These are phyloP conservation scores for Moricandia moricandioides DNA, from an alignment of 345 rosid genomes.

Conservation along the genomic window DNA sequence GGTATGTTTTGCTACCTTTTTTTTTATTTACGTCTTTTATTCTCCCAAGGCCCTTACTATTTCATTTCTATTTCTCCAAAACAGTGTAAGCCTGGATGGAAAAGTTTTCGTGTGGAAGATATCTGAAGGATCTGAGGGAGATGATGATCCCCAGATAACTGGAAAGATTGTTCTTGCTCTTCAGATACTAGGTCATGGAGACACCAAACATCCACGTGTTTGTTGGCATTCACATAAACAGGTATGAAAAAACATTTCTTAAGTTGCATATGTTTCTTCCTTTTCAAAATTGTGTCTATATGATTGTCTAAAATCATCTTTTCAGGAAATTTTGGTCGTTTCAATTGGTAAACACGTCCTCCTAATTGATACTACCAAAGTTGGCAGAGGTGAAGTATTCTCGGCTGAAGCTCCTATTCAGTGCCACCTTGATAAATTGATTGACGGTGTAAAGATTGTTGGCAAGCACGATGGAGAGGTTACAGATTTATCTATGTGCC, in stretches of 20 bases:
- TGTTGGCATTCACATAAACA: constrained; percentile 97
- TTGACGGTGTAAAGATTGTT: constrained; percentile 76
- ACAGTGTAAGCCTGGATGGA: constrained; percentile 80
- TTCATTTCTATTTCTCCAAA: constrained; percentile 11
- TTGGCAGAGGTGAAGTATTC: constrained; percentile 54
- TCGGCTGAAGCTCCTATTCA: constrained; percentile 74
- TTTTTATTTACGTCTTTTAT: background rate
- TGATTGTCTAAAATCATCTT: constrained; percentile 6
- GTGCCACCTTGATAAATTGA: constrained; percentile 60
- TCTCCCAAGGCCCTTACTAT: background rate
- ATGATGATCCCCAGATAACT: constrained; percentile 64
- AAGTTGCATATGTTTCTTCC: constrained; percentile 4
- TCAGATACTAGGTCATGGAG: constrained; percentile 57
- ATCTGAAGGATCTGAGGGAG: constrained; percentile 74
- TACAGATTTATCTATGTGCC: constrained; percentile 95
- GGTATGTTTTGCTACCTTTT: constrained; percentile 39
- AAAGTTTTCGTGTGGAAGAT: constrained; percentile 74
- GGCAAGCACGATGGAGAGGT: constrained; percentile 92
- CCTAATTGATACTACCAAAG: constrained; percentile 72
- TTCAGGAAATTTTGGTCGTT: constrained; percentile 80
- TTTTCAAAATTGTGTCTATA: background rate
- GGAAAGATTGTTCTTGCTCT: constrained; percentile 61
- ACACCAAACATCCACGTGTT: constrained; percentile 64
- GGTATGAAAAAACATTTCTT: constrained; percentile 63
- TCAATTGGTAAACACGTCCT: constrained; percentile 71